Evolutionary conservation across 1,139 yeast genomes (phyloP).

Genomic region (Blastobotrys raffinosifermentans): DNA sequence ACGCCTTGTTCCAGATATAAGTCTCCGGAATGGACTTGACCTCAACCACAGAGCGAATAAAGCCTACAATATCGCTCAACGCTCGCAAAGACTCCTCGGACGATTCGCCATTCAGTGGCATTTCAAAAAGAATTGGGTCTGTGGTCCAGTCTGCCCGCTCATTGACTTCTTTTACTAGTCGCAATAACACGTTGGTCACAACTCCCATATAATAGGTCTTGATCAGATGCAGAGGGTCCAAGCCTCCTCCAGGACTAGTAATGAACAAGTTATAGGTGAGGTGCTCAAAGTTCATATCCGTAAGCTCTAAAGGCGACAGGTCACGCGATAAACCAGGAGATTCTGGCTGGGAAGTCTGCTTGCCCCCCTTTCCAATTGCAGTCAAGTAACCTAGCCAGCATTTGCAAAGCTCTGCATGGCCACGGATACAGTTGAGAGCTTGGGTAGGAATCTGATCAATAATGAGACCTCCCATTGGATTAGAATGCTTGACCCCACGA

Average conservation of each 20-base stretch:
- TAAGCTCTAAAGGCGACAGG: slow-evolving; percentile 7
- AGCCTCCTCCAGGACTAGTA: slow-evolving; percentile 19
- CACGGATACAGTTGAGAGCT: slow-evolving; percentile 43
- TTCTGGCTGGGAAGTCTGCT: not conserved
- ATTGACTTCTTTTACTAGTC: slow-evolving; percentile 16
- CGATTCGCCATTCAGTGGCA: slow-evolving; percentile 17
- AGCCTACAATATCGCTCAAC: slow-evolving; percentile 14
- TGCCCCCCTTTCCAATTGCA: not conserved
- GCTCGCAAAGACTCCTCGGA: slow-evolving; percentile 15
- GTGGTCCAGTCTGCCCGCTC: slow-evolving; percentile 18
- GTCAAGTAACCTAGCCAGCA: slow-evolving; percentile 7
- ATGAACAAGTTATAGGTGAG: slow-evolving; percentile 22
- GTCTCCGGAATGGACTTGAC: slow-evolving; percentile 11
- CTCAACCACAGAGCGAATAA: slow-evolving; percentile 15
- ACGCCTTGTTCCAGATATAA: slow-evolving; percentile 17
- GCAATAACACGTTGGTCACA: slow-evolving; percentile 17
- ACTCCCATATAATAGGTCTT: slow-evolving; percentile 18
- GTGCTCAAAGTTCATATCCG: slow-evolving; percentile 16
- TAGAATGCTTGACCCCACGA: slow-evolving; percentile 46
- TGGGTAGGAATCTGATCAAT: slow-evolving; percentile 58
- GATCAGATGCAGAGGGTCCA: slow-evolving; percentile 18
- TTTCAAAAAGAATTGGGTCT: slow-evolving; percentile 17
- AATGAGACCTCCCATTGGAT: slow-evolving; percentile 38
- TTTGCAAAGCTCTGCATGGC: slow-evolving; percentile 34
- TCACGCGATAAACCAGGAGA: not conserved